These are phyloP conservation scores for Narthecium ossifragum DNA, from an alignment of 106 monocot genomes.

Conservation along the genomic window DNA sequence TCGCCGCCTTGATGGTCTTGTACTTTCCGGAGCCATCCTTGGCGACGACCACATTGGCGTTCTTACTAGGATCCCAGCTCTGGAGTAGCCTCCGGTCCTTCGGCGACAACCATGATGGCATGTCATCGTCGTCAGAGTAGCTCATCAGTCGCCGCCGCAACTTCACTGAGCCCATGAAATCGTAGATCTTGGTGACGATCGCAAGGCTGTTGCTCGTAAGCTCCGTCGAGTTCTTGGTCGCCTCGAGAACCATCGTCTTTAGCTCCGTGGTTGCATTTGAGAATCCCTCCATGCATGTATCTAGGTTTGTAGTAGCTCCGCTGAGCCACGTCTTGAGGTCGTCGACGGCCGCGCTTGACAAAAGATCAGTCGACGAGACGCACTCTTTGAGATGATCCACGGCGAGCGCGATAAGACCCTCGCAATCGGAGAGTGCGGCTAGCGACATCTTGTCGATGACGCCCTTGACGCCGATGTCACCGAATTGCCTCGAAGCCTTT, in stretches of 20 bases:
- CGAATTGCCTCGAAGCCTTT: constrained; percentile 1
- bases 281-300: constrained; percentile 46
- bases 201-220: constrained; percentile 28
- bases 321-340: constrained; percentile 58
- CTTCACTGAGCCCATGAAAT: neutral
- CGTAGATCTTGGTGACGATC: constrained; percentile 19
- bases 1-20: constrained; percentile 19
- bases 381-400: constrained; percentile 54
- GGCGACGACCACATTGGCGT: constrained; percentile 19
- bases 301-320: constrained; percentile 60
- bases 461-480: neutral
- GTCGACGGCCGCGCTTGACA: constrained; percentile 18
- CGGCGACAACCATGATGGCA: constrained; percentile 9
- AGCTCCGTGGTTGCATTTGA: constrained; percentile 17
- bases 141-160: constrained; percentile 11
- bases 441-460: constrained; percentile 3
- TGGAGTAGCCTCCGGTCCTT: constrained; percentile 11
- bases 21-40: constrained; percentile 24
- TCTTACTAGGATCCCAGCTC: neutral
- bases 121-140: neutral
- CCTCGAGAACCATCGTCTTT: constrained; percentile 9
- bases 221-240: constrained; percentile 11
- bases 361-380: constrained; percentile 8
- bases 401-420: constrained; percentile 83
- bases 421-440: constrained; percentile 82